Percentiles rank a stretch among this genome's conserved stretches.
phyloP scores from a whole-genome alignment of 2,329 filamentous ascomycete genomes.

The Didymosphaeria variabile region DNA sequence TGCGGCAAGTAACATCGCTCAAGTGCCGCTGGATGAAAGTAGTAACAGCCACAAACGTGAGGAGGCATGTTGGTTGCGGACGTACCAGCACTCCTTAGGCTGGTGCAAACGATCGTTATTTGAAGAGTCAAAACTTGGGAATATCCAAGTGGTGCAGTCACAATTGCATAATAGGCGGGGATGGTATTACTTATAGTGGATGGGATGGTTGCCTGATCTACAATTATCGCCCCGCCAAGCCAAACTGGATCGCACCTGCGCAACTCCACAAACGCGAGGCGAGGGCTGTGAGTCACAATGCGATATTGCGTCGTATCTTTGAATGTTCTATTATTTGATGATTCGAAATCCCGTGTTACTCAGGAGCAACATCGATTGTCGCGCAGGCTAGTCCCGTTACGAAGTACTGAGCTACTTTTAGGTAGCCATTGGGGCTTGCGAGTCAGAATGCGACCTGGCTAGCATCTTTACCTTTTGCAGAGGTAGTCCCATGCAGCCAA shows the following conservation, averaged over 20 bases:
- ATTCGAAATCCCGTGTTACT: background rate
- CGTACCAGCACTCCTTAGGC: background rate
- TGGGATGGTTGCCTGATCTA: slow-evolving; percentile 11
- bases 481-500: slow-evolving; percentile 19
- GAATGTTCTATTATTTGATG: background rate
- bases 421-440: slow-evolving; percentile 6
- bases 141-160: background rate
- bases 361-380: background rate
- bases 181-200: background rate
- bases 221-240: background rate
- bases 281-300: background rate
- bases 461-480: background rate
- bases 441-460: no score
- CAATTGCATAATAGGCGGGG: background rate
- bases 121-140: background rate
- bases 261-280: background rate
- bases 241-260: background rate
- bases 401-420: slow-evolving; percentile 15
- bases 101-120: background rate
- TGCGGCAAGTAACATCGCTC: slow-evolving; percentile 60
- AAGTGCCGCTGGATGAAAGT: slow-evolving; percentile 8
- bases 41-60: slow-evolving; percentile 35
- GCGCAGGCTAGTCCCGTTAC: background rate
- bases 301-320: background rate
- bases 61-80: background rate